Conservation (phyloP, 805 yeast species). For the Ogataea angusta region DNA sequence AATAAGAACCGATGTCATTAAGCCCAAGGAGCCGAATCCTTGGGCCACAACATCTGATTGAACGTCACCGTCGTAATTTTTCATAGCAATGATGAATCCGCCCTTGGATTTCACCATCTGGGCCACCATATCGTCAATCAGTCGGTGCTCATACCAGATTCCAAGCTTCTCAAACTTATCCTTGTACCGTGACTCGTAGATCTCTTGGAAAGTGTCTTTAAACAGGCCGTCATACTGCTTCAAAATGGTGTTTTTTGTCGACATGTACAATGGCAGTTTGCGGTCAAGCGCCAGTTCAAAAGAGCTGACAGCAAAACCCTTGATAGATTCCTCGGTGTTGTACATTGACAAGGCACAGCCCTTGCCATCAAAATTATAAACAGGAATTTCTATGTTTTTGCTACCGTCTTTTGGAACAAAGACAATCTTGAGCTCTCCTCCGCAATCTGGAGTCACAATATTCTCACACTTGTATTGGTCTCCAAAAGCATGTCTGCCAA, state of each 20-base stretch:
- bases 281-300: conserved; percentile 82
- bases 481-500: conserved; percentile 97
- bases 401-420: conserved; percentile 71
- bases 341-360: conserved; percentile 93
- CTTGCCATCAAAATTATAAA: conserved; percentile 64
- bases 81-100: conserved; percentile 92
- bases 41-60: conserved; percentile 96
- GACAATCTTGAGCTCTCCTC: conserved; percentile 75
- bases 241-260: conserved; percentile 93
- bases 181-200: conserved; percentile 71
- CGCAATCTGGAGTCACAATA: conserved; percentile 64
- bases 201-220: conserved; percentile 85
- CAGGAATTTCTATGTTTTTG: conserved; percentile 52
- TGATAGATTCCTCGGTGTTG: conserved; percentile 89
- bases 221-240: conserved; percentile 93
- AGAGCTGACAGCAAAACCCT: conserved; percentile 89
- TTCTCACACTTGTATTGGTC: conserved; percentile 96
- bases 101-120: conserved; percentile 97
- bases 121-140: conserved; percentile 98
- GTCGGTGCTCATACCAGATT: conserved; percentile 96
- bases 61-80: conserved; percentile 97
- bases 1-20: conserved; percentile 95
- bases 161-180: conserved; percentile 68
- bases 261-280: conserved; percentile 75
- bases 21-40: conserved; percentile 94